Base-by-base conservation (phyloP, 75 land plant genomes). In the Sequoiadendron giganteum region DNA sequence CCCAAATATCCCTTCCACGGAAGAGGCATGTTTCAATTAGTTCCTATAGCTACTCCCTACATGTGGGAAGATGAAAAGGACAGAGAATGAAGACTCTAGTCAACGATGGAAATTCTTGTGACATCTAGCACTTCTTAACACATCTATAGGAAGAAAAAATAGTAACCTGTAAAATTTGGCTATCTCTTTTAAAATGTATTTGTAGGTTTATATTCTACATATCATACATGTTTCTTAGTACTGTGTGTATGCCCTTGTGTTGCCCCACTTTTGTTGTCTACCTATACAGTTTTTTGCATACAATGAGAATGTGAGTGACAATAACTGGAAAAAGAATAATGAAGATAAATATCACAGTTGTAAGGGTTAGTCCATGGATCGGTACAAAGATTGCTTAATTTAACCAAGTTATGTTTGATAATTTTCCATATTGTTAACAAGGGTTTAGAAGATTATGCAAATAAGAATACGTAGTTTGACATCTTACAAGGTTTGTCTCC, bases 401-500 rank as follows among this genome's bases (percentile, higher is more conserved):
- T 61, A 32, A 4, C 76, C 76, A 72, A 21, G 68, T 32, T 72
- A 72, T 11, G 32, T 72, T 32, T 30, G 38, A 75, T 30, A 11
- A 32, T 25, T 18, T 40, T 19, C 8, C 25, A 40, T 40, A 19
- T 80, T 40, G 47, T 10, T 42, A 34, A 19, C 47, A 7, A 8
- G 47, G 25, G 43, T 42, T 18, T 21, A 25, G 47, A 80, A 80
- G 43, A 42, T 40, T 38, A 43, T 80, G 47, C 47, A 80, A 77
- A 77, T 77, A 0, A 42, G 28, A 1, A 80, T 47, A n/a, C 1
- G 39, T 42, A 25, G 25, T 80, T 18, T 4, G 43, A 80, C 7
- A 80, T 68, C 99, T 96, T 93, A 97, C 99, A 97, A 68, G 99
- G 99, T 90, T 95, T 96, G 86, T 97, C 99, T 25, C 87, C 95